Conservation (phyloP, 139 green algal genomes). For the Pseudopediastrum boryanum region DNA sequence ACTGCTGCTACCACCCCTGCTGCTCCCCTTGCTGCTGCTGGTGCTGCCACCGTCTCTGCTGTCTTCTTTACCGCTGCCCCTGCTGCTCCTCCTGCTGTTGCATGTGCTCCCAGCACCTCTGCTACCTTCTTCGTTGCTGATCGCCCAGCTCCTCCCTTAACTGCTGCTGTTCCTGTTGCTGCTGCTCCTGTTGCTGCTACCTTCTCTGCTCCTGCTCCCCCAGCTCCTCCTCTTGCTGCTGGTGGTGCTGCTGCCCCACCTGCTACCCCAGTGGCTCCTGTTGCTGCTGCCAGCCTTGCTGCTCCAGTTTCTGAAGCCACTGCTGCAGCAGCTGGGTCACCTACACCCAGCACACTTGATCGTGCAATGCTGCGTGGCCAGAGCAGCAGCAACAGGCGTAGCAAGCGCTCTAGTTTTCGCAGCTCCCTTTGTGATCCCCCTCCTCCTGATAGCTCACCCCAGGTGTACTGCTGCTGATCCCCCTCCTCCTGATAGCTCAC, state of each 20-base stretch:
- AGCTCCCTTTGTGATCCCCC: background rate
- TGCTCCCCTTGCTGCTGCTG: slow-evolving; percentile 12
- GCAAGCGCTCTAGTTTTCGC: background rate
- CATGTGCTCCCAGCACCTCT: background rate
- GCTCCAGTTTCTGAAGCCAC: slow-evolving; percentile 22
- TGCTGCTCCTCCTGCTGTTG: background rate
- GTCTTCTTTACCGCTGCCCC: background rate
- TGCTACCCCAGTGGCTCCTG: background rate
- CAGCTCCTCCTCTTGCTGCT: slow-evolving; percentile 16
- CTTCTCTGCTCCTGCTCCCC: background rate
- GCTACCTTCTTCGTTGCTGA: slow-evolving; percentile 10
- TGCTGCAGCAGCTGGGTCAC: slow-evolving; percentile 1
- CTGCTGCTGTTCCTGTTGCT: background rate
- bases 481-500: background rate
- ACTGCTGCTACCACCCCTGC: slow-evolving; percentile 5
- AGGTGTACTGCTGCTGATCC: background rate
- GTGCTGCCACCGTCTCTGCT: background rate
- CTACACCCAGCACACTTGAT: background rate
- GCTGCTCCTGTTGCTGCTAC: background rate
- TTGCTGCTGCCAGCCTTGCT: background rate
- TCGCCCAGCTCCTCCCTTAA: background rate
- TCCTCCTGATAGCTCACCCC: background rate
- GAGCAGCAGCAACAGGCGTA: background rate
- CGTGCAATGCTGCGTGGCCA: too few relatives aligned
- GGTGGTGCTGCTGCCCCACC: background rate